These are phyloP conservation scores for Caryopteris hybrid DNA, from an alignment of 305 asterid genomes.

Conservation along the genomic window DNA sequence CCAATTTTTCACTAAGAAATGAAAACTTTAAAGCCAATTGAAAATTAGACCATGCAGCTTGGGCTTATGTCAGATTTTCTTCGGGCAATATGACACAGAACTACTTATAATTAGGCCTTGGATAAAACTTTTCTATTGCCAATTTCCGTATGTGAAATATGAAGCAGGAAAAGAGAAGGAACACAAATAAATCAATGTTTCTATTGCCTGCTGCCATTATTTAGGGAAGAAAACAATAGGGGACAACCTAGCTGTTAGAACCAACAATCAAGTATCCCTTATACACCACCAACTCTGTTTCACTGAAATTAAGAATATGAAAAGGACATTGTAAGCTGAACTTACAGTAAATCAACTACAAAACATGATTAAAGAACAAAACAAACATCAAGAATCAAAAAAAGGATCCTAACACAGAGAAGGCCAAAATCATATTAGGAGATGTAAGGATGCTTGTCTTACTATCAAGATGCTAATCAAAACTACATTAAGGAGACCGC, in stretches of 20 bases:
- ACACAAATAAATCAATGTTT: neutral
- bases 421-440: neutral
- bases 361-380: neutral
- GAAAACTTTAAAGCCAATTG: neutral
- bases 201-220: neutral
- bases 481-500: neutral
- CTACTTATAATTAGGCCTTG: neutral
- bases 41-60: neutral
- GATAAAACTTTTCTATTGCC: too few relatives aligned
- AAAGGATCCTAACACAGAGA: neutral
- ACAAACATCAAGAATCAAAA: neutral
- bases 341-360: neutral
- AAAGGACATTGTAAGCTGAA: neutral
- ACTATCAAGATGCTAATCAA: slow-evolving; percentile 1
- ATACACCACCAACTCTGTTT: neutral
- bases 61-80: neutral
- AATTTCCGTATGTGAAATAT: neutral
- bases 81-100: neutral
- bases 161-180: neutral
- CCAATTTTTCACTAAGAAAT: neutral
- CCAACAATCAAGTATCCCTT: neutral
- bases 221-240: neutral
- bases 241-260: slow-evolving; percentile 1
- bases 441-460: neutral
- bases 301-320: neutral